Evolutionary conservation across 805 yeast species (phyloP).

Genomic region (Zygosaccharomyces lentus): DNA sequence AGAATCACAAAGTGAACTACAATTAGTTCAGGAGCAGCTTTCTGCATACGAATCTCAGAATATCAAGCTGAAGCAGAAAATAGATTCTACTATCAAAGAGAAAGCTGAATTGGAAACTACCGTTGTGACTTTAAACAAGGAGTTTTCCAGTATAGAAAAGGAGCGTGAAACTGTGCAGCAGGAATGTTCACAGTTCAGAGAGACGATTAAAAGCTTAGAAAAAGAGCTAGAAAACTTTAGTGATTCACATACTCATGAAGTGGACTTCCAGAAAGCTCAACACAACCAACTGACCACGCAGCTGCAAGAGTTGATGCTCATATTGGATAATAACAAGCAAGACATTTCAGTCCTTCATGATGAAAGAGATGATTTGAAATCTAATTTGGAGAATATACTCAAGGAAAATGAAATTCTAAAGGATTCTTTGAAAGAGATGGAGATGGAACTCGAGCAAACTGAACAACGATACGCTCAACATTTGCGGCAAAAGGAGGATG

Average conservation of each 20-base stretch:
- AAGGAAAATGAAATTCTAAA: constrained; percentile 17
- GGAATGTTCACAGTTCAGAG: constrained; percentile 49
- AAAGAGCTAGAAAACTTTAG: constrained; percentile 36
- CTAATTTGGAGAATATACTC: constrained; percentile 16
- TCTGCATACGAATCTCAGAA: constrained; percentile 44
- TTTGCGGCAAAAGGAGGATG: constrained; percentile 23
- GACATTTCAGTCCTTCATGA: constrained; percentile 34
- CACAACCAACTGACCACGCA: constrained; percentile 20
- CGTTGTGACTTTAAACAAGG: constrained; percentile 38
- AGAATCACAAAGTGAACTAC: constrained; percentile 60
- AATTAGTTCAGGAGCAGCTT: constrained; percentile 47
- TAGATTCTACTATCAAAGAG: constrained; percentile 34
- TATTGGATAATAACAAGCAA: constrained; percentile 35
- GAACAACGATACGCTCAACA: constrained; percentile 16
- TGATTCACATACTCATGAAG: constrained; percentile 40
- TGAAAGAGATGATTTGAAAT: constrained; percentile 36
- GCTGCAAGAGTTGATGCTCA: constrained; percentile 40
- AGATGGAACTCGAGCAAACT: constrained; percentile 33
- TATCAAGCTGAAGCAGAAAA: constrained; percentile 34
- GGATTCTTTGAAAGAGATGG: constrained; percentile 36
- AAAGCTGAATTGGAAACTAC: constrained; percentile 34
- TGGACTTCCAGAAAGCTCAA: constrained; percentile 17
- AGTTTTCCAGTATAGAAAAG: constrained; percentile 44
- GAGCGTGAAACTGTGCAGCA: constrained; percentile 48
- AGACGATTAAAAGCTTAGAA: constrained; percentile 39